phyloP scores from a whole-genome alignment of 495 filamentous ascomycete genomes.

The Penicillium manginii region DNA sequence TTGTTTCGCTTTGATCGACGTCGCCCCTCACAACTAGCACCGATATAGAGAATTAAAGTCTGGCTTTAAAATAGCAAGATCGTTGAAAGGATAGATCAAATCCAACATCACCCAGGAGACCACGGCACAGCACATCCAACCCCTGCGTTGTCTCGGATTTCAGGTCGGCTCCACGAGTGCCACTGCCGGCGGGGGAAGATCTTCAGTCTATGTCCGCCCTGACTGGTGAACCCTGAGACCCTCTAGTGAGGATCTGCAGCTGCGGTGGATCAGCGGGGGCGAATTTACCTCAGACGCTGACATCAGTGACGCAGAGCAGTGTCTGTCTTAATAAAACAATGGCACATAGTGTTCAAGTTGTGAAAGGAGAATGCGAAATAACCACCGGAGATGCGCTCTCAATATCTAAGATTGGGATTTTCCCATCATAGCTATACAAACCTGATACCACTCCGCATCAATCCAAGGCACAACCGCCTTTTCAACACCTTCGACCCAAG shows the following conservation, averaged over 20 bases:
- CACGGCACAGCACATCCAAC: neutral
- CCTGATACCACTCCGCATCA: neutral
- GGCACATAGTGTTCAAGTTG: neutral
- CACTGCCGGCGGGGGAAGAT: neutral
- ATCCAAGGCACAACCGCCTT: neutral
- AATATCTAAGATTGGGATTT: neutral
- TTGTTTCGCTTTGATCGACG: neutral
- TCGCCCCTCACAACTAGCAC: neutral
- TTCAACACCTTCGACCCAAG: neutral
- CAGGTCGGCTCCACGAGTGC: neutral
- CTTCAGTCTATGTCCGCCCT: neutral
- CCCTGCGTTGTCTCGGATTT: constrained; percentile 7
- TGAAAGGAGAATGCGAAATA: neutral
- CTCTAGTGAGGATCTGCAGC: neutral
- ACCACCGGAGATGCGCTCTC: neutral
- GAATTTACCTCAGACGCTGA: neutral
- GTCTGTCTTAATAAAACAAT: neutral
- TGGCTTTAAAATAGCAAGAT: too few relatives aligned
- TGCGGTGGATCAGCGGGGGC: neutral
- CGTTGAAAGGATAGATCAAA: too few relatives aligned
- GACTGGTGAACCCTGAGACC: constrained; percentile 1
- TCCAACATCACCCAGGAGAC: neutral
- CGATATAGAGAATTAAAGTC: neutral
- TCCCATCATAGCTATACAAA: neutral
- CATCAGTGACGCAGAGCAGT: neutral